Evolutionary conservation across 768 basidiomycete genomes (phyloP).

Genomic region (Wakefieldia striispora): DNA sequence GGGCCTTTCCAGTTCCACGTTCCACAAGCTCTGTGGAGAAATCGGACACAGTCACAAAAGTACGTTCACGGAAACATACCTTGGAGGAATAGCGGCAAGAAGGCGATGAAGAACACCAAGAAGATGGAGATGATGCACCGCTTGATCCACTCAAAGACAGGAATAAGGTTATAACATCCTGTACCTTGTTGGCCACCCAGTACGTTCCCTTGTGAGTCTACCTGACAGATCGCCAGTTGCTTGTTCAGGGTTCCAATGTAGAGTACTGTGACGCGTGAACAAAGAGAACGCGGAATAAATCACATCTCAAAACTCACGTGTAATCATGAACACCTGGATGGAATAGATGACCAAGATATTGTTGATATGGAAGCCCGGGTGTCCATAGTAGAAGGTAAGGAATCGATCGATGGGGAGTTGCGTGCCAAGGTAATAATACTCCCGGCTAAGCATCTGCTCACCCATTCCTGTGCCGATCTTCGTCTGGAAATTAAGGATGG

Average conservation of each 20-base stretch:
- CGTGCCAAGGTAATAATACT: constrained; percentile 98
- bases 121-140: constrained; percentile 97
- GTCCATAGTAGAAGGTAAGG: constrained; percentile 99
- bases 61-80: constrained; percentile 45
- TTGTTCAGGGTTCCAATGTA: constrained; percentile 97
- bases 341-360: constrained; percentile 99
- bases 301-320: constrained; percentile 52
- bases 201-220: constrained; percentile 77
- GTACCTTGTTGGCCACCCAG: constrained; percentile 77
- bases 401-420: constrained; percentile 98
- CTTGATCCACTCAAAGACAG: constrained; percentile 97
- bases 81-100: constrained; percentile 94
- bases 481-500: constrained; percentile 99
- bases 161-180: constrained; percentile 88
- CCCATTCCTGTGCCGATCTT: constrained; percentile 99
- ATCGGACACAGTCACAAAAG: constrained; percentile 2
- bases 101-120: constrained; percentile 98
- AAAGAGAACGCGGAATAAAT: neutral
- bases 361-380: constrained; percentile 99
- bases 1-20: constrained; percentile 91
- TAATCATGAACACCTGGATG: constrained; percentile 96
- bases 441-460: constrained; percentile 98
- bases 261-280: constrained; percentile 52
- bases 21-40: constrained; percentile 78
- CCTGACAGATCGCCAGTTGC: constrained; percentile 82